phyloP scores from a whole-genome alignment of 805 yeast genomes.

The Tetrapisispora iriomotensis region DNA sequence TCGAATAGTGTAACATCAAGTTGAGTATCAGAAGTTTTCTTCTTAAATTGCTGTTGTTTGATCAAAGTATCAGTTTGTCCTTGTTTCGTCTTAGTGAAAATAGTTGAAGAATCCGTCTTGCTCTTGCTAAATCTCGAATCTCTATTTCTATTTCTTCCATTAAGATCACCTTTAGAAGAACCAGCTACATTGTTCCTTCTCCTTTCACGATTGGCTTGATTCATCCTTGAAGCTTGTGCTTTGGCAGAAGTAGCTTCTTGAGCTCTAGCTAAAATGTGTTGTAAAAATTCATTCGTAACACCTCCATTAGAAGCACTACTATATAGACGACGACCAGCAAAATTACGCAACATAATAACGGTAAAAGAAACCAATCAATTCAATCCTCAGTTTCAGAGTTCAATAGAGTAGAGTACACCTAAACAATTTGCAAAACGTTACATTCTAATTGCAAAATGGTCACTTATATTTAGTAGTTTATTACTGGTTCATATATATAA shows the following conservation, averaged over 20 bases:
- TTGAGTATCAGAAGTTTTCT: not conserved
- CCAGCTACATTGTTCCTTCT: too few relatives aligned
- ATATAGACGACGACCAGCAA: conserved; percentile 8
- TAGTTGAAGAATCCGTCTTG: too few relatives aligned
- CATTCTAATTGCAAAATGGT: too few relatives aligned
- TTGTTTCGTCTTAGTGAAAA: too few relatives aligned
- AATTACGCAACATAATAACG: not conserved
- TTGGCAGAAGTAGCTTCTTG: conserved; percentile 21
- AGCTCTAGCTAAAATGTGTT: conserved; percentile 23
- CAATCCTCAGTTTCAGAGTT: not conserved
- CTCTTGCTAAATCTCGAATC: too few relatives aligned
- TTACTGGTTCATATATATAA: too few relatives aligned
- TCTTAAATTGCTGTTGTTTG: not conserved
- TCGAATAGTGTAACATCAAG: not conserved
- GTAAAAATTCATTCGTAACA: conserved; percentile 25
- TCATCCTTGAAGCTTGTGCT: conserved; percentile 2
- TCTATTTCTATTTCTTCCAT: too few relatives aligned
- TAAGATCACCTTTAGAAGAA: too few relatives aligned
- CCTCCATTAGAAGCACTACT: conserved; percentile 17
- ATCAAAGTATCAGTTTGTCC: too few relatives aligned
- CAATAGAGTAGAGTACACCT: too few relatives aligned
- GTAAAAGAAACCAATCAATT: not conserved
- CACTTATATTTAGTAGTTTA: too few relatives aligned
- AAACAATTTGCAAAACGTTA: too few relatives aligned
- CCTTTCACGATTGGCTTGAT: not conserved